Base-by-base conservation (phyloP, 768 basidiomycete species). In the Filobasidium wieringae region DNA sequence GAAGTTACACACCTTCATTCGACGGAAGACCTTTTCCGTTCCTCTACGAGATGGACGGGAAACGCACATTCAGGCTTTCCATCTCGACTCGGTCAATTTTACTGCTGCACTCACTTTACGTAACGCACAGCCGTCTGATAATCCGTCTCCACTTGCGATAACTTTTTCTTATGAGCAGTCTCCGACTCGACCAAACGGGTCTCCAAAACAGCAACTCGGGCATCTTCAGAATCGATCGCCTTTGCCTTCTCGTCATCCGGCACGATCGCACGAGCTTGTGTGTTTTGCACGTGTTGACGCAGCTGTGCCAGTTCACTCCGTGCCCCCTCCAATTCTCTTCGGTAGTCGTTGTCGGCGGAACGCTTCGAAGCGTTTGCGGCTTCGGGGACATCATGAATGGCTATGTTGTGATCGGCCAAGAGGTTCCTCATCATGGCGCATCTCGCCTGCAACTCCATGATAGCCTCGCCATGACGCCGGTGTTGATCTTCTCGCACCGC, bases 91-190 rank as follows among this genome's bases (percentile, higher is more conserved):
- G 36, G 36, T 22, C 5, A 27, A 36, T 50, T 3, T 22, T 11
- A 8, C 22, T 11, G 15, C 22, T 19, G n/a, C 12, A 57, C 63
- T 62, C 34, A 64, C 80, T 96, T 97, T 66, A 96, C 91, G 75
- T 95, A 96, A 70, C 90, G 87, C 55, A 97, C 92, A 14, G 95
- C 93, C 52, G 92, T 82, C 68, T 91, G 87, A 73, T 99, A 97
- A 68, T 96, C 93, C 47, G 87, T 83, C 74, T 97, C 92, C 75
- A 97, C 82, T 71, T 91, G 87, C 65, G 84, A 82, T 76, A 92
- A 80, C 57, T 86, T 82, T 24, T 81, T 78, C 73, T 86, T 86
- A 74, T 89, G 87, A 61, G 77, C 79, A 58, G 80, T 79, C 70
- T 90, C 88, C 29, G 83, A 82, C 70, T 88, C 87, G 52, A 83